Evolutionary conservation across 2,329 filamentous ascomycete genomes (phyloP).

Genomic region (Botrytis galanthina): DNA sequence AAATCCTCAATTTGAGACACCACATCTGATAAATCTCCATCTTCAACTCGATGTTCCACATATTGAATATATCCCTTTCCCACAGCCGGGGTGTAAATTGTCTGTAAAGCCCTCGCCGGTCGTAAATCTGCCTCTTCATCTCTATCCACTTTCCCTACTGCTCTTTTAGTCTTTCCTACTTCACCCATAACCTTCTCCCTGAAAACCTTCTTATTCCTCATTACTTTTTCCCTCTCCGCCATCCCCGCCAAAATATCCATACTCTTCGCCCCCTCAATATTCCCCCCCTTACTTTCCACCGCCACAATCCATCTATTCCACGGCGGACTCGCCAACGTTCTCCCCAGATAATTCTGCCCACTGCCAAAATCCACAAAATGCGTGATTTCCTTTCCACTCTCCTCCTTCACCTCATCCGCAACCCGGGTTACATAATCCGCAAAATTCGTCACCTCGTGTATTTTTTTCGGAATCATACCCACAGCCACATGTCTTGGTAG

Average conservation of each 20-base stretch:
- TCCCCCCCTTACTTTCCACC: conserved; percentile 82
- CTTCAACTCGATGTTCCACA: conserved; percentile 69
- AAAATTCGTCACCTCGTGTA: conserved; percentile 90
- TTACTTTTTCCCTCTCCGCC: conserved; percentile 67
- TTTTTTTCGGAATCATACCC: conserved; percentile 95
- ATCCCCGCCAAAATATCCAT: conserved; percentile 83
- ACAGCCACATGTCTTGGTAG: conserved; percentile 72
- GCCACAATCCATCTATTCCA: conserved; percentile 87
- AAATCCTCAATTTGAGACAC: conserved; percentile 59
- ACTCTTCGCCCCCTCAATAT: conserved; percentile 78
- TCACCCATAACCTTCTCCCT: conserved; percentile 45
- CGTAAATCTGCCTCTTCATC: conserved; percentile 47
- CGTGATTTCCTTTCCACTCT: conserved; percentile 62
- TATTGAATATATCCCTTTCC: conserved; percentile 74
- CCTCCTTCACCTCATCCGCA: conserved; percentile 55
- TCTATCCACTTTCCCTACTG: conserved; percentile 23
- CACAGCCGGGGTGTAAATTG: conserved; percentile 54
- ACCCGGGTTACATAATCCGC: conserved; percentile 74
- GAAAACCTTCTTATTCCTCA: conserved; percentile 81
- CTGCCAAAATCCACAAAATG: conserved; percentile 96
- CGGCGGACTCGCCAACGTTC: conserved; percentile 78
- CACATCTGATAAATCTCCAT: conserved; percentile 68
- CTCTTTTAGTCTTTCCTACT: conserved; percentile 28
- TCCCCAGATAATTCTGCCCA: conserved; percentile 92
- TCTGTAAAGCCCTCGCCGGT: conserved; percentile 49